Evolutionary conservation across 2,329 filamentous ascomycete species (phyloP).

Genomic region (Xylariaceae sp.): DNA sequence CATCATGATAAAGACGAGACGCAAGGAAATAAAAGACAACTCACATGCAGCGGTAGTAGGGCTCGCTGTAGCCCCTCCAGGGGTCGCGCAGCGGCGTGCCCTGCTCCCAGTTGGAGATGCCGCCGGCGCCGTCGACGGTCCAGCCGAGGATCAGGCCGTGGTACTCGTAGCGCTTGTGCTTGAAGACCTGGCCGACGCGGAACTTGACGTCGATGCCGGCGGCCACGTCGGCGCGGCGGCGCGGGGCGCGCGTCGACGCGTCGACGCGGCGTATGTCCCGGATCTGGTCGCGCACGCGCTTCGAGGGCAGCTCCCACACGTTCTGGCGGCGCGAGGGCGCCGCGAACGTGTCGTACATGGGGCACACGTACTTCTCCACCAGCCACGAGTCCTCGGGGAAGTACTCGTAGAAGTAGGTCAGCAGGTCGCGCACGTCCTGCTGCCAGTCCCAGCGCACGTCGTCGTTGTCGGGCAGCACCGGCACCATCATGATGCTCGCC

Average conservation of each 20-base stretch:
- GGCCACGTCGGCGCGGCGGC: constrained; percentile 27
- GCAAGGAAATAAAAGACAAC: constrained; percentile 32
- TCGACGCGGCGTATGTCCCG: constrained; percentile 38
- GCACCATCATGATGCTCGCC: constrained; percentile 54
- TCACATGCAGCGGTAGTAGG: constrained; percentile 83
- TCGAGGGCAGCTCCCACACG: constrained; percentile 25
- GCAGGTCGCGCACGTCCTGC: constrained; percentile 56
- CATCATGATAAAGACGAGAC: too few relatives aligned
- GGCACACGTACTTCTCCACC: constrained; percentile 59
- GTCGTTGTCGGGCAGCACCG: constrained; percentile 29
- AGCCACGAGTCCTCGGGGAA: constrained; percentile 67
- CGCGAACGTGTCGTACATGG: constrained; percentile 46
- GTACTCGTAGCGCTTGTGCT: constrained; percentile 73
- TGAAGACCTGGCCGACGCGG: constrained; percentile 75
- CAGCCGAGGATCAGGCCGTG: constrained; percentile 83
- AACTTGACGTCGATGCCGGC: constrained; percentile 43
- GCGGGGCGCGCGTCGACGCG: constrained; percentile 23
- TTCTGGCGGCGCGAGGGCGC: constrained; percentile 22
- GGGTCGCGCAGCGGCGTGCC: constrained; percentile 8
- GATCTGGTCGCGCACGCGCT: constrained; percentile 30
- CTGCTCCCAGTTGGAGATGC: constrained; percentile 53
- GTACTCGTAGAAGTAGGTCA: constrained; percentile 55
- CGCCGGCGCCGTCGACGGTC: constrained; percentile 60
- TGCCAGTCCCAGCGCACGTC: constrained; percentile 43
- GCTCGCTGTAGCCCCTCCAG: constrained; percentile 46